Base-by-base conservation (phyloP, 129 eudicot genomes). In the Silybum marianum region DNA sequence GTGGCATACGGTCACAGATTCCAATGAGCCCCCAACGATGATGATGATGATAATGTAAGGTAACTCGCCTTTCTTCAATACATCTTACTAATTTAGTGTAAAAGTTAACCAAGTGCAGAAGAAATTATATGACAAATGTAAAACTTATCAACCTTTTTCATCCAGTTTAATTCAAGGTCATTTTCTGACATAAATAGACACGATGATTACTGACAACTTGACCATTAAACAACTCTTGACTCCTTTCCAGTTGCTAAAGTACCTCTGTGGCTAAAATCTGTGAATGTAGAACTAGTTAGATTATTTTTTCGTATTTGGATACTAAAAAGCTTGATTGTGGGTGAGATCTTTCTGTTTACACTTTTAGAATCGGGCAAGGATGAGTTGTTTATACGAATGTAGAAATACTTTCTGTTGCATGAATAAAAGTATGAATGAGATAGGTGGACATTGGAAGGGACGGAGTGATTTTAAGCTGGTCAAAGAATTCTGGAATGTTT, bases 1-100 rank as follows among this genome's bases (percentile, higher is more conserved):
- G 66, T 65, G 82, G 77, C 80, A 38, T 38, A 21, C 82, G 84
- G 34, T 75, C 42, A 30, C 69, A 65, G 69, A 21, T 65, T 22
- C 26, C 66, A 71, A 69, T 32, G 36, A 70, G 77, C 83, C 84
- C 78, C 16, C 46, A 48, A 62, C 23, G 71, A 22, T 22, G 78
- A 13, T 58, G 6, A 2, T 25, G 70, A 22, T 22, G 78, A 13
- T 58, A 11, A 2, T 25, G 70, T 48, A 36, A 77, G 66, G 28
- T 63, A 21, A 63, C 69, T 62, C 26, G 12, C 69, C 69, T 62
- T 62, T 62, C 16, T 58, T 16, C 13, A 7, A 19, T 24, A 19
- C 7, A 19, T 62, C 11, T 19, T 62, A 1, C 14, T 48, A 23
- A 62, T 62, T 60, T 10, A 60, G 3, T 60, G 3, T 60, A 62